Base-by-base conservation (phyloP, 2,329 filamentous ascomycete genomes). In the Xylaria polymorpha region DNA sequence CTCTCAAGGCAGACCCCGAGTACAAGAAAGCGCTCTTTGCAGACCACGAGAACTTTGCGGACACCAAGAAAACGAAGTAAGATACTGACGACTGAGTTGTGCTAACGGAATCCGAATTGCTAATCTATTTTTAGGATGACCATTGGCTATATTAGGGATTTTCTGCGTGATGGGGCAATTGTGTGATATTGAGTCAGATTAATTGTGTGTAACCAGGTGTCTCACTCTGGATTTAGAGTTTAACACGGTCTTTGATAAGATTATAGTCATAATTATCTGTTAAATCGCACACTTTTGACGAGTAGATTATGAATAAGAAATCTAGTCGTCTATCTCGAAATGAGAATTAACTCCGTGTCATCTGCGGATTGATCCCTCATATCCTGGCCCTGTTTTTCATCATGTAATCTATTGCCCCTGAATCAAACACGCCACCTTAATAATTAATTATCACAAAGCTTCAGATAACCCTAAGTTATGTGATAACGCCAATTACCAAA, bases 41-140 rank as follows among this genome's bases (percentile, higher is more conserved):
- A 29, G 62, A 65, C 35, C 62, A 65, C 20, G 43, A 59, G 29
- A 58, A 65, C 14, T 65, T 65, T 41, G 55, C 55, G 10, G 62
- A 65, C 29, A 65, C 46, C 4, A 58, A 65, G 44, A 48, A 25
- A 48, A 48, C 44, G 22, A 48, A 48, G 44, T 48, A 25, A 48
- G 44, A 22, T 25, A 48, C n/a, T 12, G 10, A 25, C 10, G 22
- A 12, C 22, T 25, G n/a, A 43, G 41, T 7, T 10, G n/a, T 14
- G 10, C 10, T 20, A 9, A 22, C 44, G 6, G 6, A 12, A 48
- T 14, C 41, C 32, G 29, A 64, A 20, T 14, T 43, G 37, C 32
- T 53, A 32, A 53, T 18, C 7, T 6, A 7, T 43, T n/a, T 37
- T 43, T 15, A 62, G 60, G 46, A 62, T 62, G 50, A 62, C 60